Evolutionary conservation across 495 filamentous ascomycete genomes (phyloP), one percentile per base, ranked within the genome.

Genomic region (Penicillium verhagenii): DNA sequence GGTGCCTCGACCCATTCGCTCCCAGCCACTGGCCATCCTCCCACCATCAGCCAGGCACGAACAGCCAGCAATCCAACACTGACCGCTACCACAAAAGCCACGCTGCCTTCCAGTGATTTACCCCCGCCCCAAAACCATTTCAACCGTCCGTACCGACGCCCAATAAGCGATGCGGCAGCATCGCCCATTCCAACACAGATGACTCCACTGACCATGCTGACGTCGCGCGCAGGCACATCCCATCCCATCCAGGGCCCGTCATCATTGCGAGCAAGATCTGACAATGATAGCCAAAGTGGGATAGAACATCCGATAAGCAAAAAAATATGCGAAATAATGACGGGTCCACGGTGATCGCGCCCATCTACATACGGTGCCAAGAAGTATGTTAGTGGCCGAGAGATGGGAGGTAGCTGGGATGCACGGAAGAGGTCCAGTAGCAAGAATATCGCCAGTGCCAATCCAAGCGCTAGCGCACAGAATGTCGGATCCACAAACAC

Each of bases 41-140:
- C 91, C 23, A 88, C 48, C 29, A 71, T 68, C 57, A 97, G 76
- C 93, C 92, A 97, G 21, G 74, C 60, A 60, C 86, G 87, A 29
- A 86, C 89, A n/a, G 79, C 68, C 45, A 84, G 66, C 50, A 97
- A 72, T 2, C 93, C 95, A 23, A 78, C 52, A 38, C 84, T 84
- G 20, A 97, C 94, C 5, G 92, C 92, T 18, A 72, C 71, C 6
- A 85, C 86, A 71, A 99, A 97, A 14, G 94, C 94, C 21, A 86
- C 57, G 59, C 89, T 94, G 21, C 94, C 94, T 70, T 97, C 92
- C 2, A 98, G 74, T 47, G 91, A 96, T 72, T 97, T 99, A 3
- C 92, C 94, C 13, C 94, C 94, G 24, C 89, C 88, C 94, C 94
- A 99, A 42, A 92, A 81, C 94, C 94, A 99, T 78, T 96, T 96